Base-by-base conservation (phyloP, 1,139 yeast genomes). In the Candida gigantensis region DNA sequence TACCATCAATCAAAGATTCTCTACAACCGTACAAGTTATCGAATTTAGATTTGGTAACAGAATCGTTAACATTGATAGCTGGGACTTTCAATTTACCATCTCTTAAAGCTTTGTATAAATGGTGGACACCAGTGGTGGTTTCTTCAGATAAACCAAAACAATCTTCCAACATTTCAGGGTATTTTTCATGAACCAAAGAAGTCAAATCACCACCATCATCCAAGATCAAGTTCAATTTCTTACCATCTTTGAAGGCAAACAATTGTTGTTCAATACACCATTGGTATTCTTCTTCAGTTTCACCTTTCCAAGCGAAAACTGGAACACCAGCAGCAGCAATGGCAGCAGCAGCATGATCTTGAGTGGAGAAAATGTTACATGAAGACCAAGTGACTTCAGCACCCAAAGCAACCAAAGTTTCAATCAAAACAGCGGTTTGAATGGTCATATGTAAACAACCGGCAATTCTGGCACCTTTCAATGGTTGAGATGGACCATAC, bases 191-290 rank as follows among this genome's bases (percentile, higher is more conserved):
- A 50, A 94, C 98, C 52, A 92, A 81, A 50, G 96, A 74, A 66
- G 99, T 92, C 69, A 92, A 84, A 69, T 92, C 99, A 65, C 99
- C 99, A 84, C 99, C 99, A 62, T 92, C 99, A 65, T 92, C 99
- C 67, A 92, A 83, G 69, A 92, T 94, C 76, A 92, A 79, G 88
- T 92, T 92, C 71, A 92, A 85, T 74, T 87, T 86, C 80, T 86
- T 81, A 70, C 79, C 84, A 70, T 90, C 96, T 79, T 92, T 92
- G 94, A 92, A 92, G 47, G 98, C 89, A 64, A 86, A 89, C 71
- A 92, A 84, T 79, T 94, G 98, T 77, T 92, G 98, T 78, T 94
- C 97, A 60, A 92, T 89, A 81, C 99, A 92, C 99, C 99, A 92
- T 62, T 82, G 68, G 83, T 92, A 92, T 77, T 92, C 99, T 77